These are phyloP conservation scores for Clausena lansium DNA, from an alignment of 345 rosid species.

Conservation along the genomic window DNA sequence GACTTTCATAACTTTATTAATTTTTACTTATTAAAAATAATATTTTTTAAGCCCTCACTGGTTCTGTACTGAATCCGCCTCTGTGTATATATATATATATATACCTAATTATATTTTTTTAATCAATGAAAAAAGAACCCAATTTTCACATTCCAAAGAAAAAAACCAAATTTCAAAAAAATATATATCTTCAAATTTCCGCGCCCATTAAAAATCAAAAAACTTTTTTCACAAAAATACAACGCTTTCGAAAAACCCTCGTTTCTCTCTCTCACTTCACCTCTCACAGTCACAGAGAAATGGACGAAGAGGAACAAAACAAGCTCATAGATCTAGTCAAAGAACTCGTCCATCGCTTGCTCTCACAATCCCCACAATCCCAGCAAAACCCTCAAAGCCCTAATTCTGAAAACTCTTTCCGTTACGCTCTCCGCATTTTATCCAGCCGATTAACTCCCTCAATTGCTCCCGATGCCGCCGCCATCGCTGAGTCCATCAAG, in stretches of 20 bases:
- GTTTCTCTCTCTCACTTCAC: not conserved
- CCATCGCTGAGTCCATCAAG: slow-evolving; percentile 88
- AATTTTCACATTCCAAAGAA: no score
- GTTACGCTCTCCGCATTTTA: slow-evolving; percentile 83
- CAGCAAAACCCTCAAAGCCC: slow-evolving; percentile 47
- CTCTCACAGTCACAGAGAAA: slow-evolving; percentile 22
- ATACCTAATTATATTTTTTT: no score
- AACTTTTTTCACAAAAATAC: not conserved
- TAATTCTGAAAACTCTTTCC: slow-evolving; percentile 53
- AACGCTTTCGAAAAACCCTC: not conserved
- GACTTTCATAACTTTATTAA: no score
- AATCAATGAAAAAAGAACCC: no score
- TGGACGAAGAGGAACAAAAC: slow-evolving; percentile 92
- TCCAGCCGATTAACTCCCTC: slow-evolving; percentile 86
- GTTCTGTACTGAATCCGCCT: no score
- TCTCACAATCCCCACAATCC: slow-evolving; percentile 33
- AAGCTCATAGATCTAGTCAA: slow-evolving; percentile 75
- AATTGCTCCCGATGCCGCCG: slow-evolving; percentile 68
- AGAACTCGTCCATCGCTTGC: slow-evolving; percentile 76
- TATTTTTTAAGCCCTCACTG: no score
- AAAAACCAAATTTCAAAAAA: not conserved
- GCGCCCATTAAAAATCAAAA: not conserved
- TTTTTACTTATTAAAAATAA: no score
- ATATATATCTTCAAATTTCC: not conserved
- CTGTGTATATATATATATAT: no score